Evolutionary conservation across 345 rosid genomes (phyloP), one percentile per base, ranked within the genome.

Genomic region (Cardamine chenopodiifolia): DNA sequence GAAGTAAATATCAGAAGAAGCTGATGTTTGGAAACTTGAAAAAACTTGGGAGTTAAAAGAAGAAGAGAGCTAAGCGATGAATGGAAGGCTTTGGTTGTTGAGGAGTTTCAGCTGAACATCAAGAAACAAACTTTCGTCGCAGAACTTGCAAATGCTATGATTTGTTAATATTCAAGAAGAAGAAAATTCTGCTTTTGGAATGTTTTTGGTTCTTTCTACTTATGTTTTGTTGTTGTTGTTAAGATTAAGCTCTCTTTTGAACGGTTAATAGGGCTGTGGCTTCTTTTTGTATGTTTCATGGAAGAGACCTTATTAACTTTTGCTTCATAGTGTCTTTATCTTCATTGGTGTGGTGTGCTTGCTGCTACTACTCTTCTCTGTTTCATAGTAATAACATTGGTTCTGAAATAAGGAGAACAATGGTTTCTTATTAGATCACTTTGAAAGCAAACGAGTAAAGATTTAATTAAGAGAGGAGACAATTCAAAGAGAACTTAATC

Each of bases 171-270:
- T 22, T 47, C 35, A 32, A 20, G 35, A 22, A 22, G 23, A 18
- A 18, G n/a, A 6, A 13, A 2, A 0, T 68, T 23, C 17, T 40
- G 54, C 20, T 69, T 47, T 59, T 47, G 18, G 37, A 31, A 37
- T 53, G 39, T 25, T 66, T 29, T 66, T 29, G 53, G 73, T 45
- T 31, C 3, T 58, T 57, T 14, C 13, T 70, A 70, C 5, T 45
- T 34, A 11, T 23, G 49, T 68, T 8, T 58, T 40, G 17, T 40
- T 13, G 45, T 40, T 40, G 18, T 23, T 22, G 34, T 58, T 8
- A 57, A 31, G 40, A n/a, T n/a, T n/a, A n/a, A n/a, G n/a, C n/a
- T 39, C 29, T 40, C 18, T 64, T 73, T 73, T 73, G 48, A 62
- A 35, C 5, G 11, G 12, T 17, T 19, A 8, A 13, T 2, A 39